phyloP scores from a whole-genome alignment of 1,139 yeast species.

The Protomyces gravidus region DNA sequence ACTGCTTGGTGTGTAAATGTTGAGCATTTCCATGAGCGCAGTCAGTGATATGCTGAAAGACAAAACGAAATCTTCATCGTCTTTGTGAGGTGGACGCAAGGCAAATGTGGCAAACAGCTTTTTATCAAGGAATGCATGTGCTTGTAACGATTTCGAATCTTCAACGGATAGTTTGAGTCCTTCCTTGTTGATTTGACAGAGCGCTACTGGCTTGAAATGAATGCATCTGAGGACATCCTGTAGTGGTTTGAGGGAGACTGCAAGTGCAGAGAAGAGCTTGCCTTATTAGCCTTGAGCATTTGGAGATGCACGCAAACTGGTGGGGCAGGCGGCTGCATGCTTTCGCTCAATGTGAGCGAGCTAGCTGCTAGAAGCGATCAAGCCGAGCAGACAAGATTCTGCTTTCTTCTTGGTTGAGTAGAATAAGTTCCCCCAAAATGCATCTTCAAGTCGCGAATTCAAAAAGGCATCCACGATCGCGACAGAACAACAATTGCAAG shows the following conservation, averaged over 20 bases:
- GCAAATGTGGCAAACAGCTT: constrained; percentile 21
- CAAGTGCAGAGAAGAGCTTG: constrained; percentile 25
- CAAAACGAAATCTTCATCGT: constrained; percentile 6
- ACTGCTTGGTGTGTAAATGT: constrained; percentile 31
- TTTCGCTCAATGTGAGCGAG: neutral
- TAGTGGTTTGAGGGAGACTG: constrained; percentile 24
- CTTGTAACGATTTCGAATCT: constrained; percentile 32
- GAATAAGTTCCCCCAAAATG: too few relatives aligned
- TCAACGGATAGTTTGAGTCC: constrained; percentile 34
- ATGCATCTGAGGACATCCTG: constrained; percentile 25
- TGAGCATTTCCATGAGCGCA: constrained; percentile 34
- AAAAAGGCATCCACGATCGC: neutral
- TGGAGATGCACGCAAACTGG: neutral
- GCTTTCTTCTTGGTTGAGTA: too few relatives aligned
- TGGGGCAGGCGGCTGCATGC: neutral
- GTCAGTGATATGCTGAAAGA: constrained; percentile 32
- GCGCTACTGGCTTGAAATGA: constrained; percentile 31
- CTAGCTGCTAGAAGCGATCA: too few relatives aligned
- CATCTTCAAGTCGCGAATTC: neutral
- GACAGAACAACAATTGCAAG: neutral
- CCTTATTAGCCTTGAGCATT: neutral
- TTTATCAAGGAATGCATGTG: constrained; percentile 30
- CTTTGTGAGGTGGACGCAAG: constrained; percentile 12
- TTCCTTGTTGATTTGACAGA: constrained; percentile 30
- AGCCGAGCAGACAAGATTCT: too few relatives aligned